Evolutionary conservation across 192 early-diverging fungal species (phyloP), one percentile per base, ranked within the genome.

Genomic region (Backusella circina): DNA sequence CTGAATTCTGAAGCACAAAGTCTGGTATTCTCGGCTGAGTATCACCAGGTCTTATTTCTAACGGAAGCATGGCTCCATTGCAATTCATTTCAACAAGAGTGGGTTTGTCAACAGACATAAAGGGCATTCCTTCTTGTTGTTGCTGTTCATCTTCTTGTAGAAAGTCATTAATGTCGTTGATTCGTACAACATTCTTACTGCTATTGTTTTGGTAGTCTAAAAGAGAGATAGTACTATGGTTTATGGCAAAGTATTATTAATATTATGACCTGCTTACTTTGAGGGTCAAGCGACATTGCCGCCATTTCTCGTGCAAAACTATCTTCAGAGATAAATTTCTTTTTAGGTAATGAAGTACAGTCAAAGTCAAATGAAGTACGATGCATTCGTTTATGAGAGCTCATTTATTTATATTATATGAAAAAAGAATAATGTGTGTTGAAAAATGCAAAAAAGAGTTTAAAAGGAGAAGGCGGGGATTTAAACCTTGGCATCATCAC

Each of bases 401-500:
- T 13, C 74, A 39, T 57, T 7, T 36, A 57, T 16, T 18, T 66
- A 31, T 28, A 67, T 0, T n/a, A 15, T 28, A 50, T 18, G 26
- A 75, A 50, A 38, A 67, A 39, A 74, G 35, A 41, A 30, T 28
- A 50, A 32, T 41, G 39, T 3, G 16, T 16, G 16, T 41, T 5
- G 1, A 39, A 39, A n/a, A 41, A 39, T n/a, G 32, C 8, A 50
- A 31, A 70, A 69, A 47, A 51, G 47, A 33, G 23, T 8, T 26
- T 54, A 69, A 38, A 47, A 75, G 13, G 10, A 18, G 37, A 31
- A 15, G 21, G 21, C 36, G 32, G 39, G 65, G 26, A 16, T 47
- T 41, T 72, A 41, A 66, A 8, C 18, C 0, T 65, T 38, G n/a
- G 21, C 83, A 21, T 84, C 85, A 57, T 80, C 84, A 79, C 97